Base-by-base conservation (phyloP, 345 rosid species). In the Garcia nutans region DNA sequence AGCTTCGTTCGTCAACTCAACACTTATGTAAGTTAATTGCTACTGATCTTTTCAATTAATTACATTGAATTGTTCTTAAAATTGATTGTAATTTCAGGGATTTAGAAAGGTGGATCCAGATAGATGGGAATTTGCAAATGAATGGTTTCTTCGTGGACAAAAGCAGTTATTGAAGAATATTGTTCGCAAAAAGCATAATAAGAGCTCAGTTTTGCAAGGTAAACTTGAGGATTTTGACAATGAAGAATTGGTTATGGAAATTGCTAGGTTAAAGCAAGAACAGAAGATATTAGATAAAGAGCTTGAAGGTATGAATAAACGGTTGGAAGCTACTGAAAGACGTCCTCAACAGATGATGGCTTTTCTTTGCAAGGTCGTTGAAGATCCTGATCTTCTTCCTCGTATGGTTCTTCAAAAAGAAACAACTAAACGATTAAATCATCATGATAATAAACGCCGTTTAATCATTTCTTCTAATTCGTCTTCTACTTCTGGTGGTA, bases 311-410 rank as follows among this genome's bases (percentile, higher is more conserved):
- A 91, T 95, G 96, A 89, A 76, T 77, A 83, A 81, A 73, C 79
- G 99, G 6, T 74, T 95, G 15, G 97, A 91, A 74, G 91, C 90
- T 3, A 88, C 97, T 2, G 99, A 95, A 83, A 81, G 91, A 64
- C 87, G 99, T 37, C 99, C 99, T 1, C 88, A 90, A 61, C 97
- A 95, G 82, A 90, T 93, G 99, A 90, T 95, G 96, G 85, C 94
- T 20, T 92, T 95, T 75, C 90, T 95, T 8, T 83, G 77, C 84
- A 86, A 90, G 65, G 91, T 93, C 15, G 90, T 86, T 0, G 97
- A 95, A 42, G 97, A 95, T 71, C 97, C 99, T 3, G 92, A 90
- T 50, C 80, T 91, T 22, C 85, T 94, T 10, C 89, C 95, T 8
- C 89, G 90, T 42, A 91, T 91, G 91, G 75, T 88, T 73, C 84